Percentiles rank a stretch among this genome's conserved stretches.
Evolutionary conservation across 352 stramenopile species (phyloP).

Genomic region (Phytophthora uliginosa): DNA sequence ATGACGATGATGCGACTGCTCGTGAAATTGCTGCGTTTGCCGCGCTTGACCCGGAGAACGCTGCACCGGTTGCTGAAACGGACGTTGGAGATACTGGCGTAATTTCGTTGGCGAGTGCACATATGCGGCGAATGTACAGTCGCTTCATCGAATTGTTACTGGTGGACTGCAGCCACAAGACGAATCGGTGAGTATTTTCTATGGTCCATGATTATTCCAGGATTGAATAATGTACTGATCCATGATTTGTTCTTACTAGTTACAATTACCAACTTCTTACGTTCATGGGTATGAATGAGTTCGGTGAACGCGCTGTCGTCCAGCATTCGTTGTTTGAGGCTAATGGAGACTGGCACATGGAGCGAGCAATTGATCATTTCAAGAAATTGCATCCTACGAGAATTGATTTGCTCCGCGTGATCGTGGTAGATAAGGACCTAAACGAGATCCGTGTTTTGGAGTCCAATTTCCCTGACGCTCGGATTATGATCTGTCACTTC

Average conservation of each 20-base stretch:
- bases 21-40: conserved; percentile 3
- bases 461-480: neutral
- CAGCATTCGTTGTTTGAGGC: conserved; percentile 14
- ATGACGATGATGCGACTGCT: conserved; percentile 20
- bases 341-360: conserved; percentile 30
- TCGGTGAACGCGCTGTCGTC: neutral
- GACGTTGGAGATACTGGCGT: conserved; percentile 10
- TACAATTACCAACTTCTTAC: conserved; percentile 32
- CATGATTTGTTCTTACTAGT: neutral
- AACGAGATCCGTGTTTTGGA: neutral
- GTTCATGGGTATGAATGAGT: conserved; percentile 29
- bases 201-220: too few species aligned
- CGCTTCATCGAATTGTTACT: conserved; percentile 25
- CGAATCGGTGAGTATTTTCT: neutral
- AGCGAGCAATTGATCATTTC: conserved; percentile 1
- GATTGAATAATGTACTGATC: too few species aligned
- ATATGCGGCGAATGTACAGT: conserved; percentile 18
- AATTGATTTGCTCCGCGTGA: neutral
- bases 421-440: neutral
- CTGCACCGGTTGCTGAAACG: neutral
- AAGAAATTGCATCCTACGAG: neutral
- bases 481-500: conserved; percentile 3
- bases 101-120: conserved; percentile 1
- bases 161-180: conserved; percentile 26
- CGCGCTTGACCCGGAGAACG: conserved; percentile 1